Evolutionary conservation across 2,329 filamentous ascomycete species (phyloP).

Genomic region (Aspergillus hortae): DNA sequence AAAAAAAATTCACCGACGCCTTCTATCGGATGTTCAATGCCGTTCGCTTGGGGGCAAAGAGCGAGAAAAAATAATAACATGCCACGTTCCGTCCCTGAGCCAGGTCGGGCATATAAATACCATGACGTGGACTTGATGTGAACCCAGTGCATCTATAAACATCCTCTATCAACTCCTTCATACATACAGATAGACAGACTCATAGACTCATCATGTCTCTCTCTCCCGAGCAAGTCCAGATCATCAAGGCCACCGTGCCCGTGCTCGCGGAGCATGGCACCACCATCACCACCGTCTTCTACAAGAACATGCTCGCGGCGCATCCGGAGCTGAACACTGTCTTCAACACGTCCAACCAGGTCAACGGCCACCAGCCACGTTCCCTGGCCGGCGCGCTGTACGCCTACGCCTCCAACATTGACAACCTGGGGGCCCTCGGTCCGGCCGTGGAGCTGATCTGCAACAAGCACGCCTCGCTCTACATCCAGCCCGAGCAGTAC

Average conservation of each 20-base stretch:
- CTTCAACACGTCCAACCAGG: conserved; percentile 70
- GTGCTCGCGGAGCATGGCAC: conserved; percentile 65
- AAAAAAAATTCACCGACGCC: neutral
- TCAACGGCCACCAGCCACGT: conserved; percentile 63
- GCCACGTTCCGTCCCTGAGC: neutral
- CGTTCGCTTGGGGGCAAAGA: neutral
- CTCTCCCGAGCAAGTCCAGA: conserved; percentile 58
- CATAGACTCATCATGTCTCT: conserved; percentile 38
- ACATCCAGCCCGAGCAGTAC: conserved; percentile 67
- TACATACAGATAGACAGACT: too few relatives aligned
- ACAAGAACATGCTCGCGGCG: conserved; percentile 62
- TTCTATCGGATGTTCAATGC: neutral
- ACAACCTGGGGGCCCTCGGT: conserved; percentile 59
- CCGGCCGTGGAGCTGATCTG: conserved; percentile 65
- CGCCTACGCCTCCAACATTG: conserved; percentile 69
- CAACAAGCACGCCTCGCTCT: conserved; percentile 70
- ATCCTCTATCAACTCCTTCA: too few relatives aligned
- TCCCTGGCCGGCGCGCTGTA: conserved; percentile 68
- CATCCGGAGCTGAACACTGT: conserved; percentile 65
- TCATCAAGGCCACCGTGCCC: conserved; percentile 69
- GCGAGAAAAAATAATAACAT: neutral
- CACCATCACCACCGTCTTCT: conserved; percentile 68
- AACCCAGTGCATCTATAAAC: too few relatives aligned
- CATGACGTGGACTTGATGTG: neutral
- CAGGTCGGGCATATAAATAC: neutral